A percentile compares a stretch with the other conserved stretches of the same genome.
phyloP scores from a whole-genome alignment of 257 asterid species.

The Solanum ossicruentum region DNA sequence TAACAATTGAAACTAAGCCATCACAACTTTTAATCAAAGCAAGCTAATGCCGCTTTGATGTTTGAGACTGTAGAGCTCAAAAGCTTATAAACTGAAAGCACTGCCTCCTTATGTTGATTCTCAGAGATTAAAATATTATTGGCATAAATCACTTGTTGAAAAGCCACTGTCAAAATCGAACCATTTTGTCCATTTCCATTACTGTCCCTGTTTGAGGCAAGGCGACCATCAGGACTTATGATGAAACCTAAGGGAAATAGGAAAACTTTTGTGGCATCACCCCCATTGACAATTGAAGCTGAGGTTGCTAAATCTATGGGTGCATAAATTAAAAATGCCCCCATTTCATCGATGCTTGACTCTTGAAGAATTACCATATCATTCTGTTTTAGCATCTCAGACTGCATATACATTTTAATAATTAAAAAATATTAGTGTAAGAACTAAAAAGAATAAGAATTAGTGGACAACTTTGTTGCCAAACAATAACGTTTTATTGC shows the following conservation, averaged over 20 bases:
- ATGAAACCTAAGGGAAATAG: slow-evolving; percentile 56
- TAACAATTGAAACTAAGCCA: not conserved
- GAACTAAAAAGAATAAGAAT: not conserved
- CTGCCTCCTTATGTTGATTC: slow-evolving; percentile 33
- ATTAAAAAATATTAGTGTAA: not conserved
- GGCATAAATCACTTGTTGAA: slow-evolving; percentile 21
- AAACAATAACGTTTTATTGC: not conserved
- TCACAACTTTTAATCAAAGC: not conserved
- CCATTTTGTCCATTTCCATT: slow-evolving; percentile 1
- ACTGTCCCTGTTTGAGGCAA: not conserved
- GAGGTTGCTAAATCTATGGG: slow-evolving; percentile 22
- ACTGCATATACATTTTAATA: slow-evolving; percentile 18
- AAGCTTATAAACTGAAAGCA: slow-evolving; percentile 25
- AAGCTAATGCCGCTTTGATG: not conserved
- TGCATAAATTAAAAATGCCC: slow-evolving; percentile 40
- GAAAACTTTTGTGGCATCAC: slow-evolving; percentile 12
- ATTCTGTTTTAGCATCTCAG: slow-evolving; percentile 23
- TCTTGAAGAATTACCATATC: slow-evolving; percentile 52
- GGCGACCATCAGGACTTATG: slow-evolving; percentile 41
- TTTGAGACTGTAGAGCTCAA: not conserved
- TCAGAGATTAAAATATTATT: slow-evolving; percentile 8
- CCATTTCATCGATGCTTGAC: slow-evolving; percentile 30
- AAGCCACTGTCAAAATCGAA: slow-evolving; percentile 45
- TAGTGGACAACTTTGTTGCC: not conserved
- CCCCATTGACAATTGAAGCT: slow-evolving; percentile 22